Evolutionary conservation across 805 yeast species (phyloP), one percentile per base, ranked within the genome.

Genomic region (Sugiyamaella valdiviana): DNA sequence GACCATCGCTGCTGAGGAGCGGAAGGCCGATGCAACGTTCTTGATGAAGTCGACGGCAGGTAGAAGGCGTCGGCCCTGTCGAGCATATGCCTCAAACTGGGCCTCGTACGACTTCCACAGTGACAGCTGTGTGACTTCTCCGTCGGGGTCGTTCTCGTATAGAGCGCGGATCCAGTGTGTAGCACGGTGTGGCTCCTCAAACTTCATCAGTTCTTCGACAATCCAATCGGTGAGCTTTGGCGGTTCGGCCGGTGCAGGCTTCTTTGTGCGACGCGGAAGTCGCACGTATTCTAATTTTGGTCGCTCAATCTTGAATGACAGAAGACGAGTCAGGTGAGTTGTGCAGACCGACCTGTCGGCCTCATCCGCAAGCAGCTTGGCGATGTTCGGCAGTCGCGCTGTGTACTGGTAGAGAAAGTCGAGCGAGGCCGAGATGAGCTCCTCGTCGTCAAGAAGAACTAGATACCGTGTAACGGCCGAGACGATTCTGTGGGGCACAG

Each of bases 1-100:
- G 14, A 93, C 98, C 91, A 89, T 90, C 0, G 99, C 98, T 45
- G 86, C 83, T 2, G 96, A 88, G 57, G 81, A 78, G 15, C 85
- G 82, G 63, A 93, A 93, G 0, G 96, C 95, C 51, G 80, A 79
- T 29, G 90, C 83, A 17, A 91, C 98, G 62, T 93, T 91, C 59
- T 91, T 88, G 64, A 93, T 93, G 65, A 93, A 93, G 56, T 93
- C 98, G 10, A 93, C 97, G 0, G 99, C 99, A 0, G 96, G 95
- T 26, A 91, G 73, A 44, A 91, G 69, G 48, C 75, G 72, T 12
- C 66, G 64, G 36, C 77, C 73, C 24, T 68, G 72, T 39, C 70
- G 66, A 2, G 71, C 71, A 47, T 77, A 78, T 47, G 75, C 76
- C 52, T 83, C 83, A 60, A 93, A 93, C 63, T 85, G 93, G 12